phyloP scores from a whole-genome alignment of 768 basidiomycete species.

The Paxillus rubicundulus region DNA sequence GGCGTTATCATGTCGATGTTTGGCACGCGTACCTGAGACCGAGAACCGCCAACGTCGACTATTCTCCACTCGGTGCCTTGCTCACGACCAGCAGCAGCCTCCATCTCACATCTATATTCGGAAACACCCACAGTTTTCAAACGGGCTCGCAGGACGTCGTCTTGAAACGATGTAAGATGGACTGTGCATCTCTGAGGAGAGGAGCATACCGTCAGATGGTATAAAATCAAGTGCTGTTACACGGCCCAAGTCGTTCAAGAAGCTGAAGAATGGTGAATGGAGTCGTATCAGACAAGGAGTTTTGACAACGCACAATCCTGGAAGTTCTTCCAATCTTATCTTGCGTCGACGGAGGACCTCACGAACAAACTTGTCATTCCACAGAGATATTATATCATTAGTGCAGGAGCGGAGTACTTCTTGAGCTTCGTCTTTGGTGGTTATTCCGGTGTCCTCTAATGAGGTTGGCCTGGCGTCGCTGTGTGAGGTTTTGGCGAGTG shows the following conservation, averaged over 20 bases:
- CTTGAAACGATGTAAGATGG: slow-evolving; percentile 26
- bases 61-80: slow-evolving; percentile 55
- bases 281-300: not conserved
- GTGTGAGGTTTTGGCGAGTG: slow-evolving; percentile 39
- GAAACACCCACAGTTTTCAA: slow-evolving; percentile 71
- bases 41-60: slow-evolving; percentile 52
- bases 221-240: slow-evolving; percentile 43
- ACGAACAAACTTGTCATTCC: slow-evolving; percentile 43
- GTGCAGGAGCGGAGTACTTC: slow-evolving; percentile 39
- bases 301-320: slow-evolving; percentile 42
- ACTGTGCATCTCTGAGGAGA: not conserved
- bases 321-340: slow-evolving; percentile 48
- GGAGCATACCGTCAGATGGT: slow-evolving; percentile 44
- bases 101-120: slow-evolving; percentile 84
- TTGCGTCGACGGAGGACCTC: slow-evolving; percentile 43
- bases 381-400: slow-evolving; percentile 45
- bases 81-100: slow-evolving; percentile 48
- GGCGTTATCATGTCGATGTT: not conserved
- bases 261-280: slow-evolving; percentile 28
- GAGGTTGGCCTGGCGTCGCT: slow-evolving; percentile 26
- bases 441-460: slow-evolving; percentile 25
- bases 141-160: slow-evolving; percentile 52
- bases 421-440: slow-evolving; percentile 38
- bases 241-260: slow-evolving; percentile 50
- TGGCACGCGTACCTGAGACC: slow-evolving; percentile 43